These are phyloP conservation scores for Tetracladium marchalianum DNA, from an alignment of 495 filamentous ascomycete genomes.

Conservation along the genomic window DNA sequence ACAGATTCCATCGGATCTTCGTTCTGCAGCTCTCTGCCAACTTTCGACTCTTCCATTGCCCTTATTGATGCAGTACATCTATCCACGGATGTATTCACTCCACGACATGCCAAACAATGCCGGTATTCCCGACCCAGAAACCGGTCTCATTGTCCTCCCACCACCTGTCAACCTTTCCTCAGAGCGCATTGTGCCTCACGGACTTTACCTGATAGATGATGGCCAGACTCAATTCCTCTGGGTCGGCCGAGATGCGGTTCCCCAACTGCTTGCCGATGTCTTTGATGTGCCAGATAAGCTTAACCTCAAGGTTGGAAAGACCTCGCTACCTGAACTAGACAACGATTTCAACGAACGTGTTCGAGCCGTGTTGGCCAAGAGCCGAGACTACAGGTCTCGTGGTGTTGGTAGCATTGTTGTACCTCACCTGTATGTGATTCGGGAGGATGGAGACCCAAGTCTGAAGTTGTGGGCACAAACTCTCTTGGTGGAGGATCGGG, in stretches of 20 bases:
- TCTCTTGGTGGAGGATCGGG: conserved; percentile 87
- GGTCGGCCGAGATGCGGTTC: conserved; percentile 88
- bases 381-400: conserved; percentile 70
- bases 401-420: conserved; percentile 85
- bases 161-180: conserved; percentile 81
- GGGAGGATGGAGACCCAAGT: conserved; percentile 91
- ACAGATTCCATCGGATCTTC: conserved; percentile 92
- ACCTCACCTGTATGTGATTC: conserved; percentile 86
- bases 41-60: conserved; percentile 88
- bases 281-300: conserved; percentile 75
- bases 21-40: conserved; percentile 85
- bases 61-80: conserved; percentile 93
- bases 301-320: conserved; percentile 85
- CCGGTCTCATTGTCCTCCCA: conserved; percentile 79
- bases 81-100: conserved; percentile 84
- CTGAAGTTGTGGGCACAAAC: conserved; percentile 96
- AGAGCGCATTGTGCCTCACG: conserved; percentile 77
- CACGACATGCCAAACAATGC: conserved; percentile 98
- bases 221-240: conserved; percentile 96
- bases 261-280: conserved; percentile 79
- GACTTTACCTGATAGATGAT: conserved; percentile 96
- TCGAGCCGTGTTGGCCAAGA: conserved; percentile 84
- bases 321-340: conserved; percentile 71
- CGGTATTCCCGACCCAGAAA: conserved; percentile 73
- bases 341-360: conserved; percentile 95